Evolutionary conservation across 2,329 filamentous ascomycete genomes (phyloP), one percentile per base, ranked within the genome.

Genomic region (Talaromyces marneffei): DNA sequence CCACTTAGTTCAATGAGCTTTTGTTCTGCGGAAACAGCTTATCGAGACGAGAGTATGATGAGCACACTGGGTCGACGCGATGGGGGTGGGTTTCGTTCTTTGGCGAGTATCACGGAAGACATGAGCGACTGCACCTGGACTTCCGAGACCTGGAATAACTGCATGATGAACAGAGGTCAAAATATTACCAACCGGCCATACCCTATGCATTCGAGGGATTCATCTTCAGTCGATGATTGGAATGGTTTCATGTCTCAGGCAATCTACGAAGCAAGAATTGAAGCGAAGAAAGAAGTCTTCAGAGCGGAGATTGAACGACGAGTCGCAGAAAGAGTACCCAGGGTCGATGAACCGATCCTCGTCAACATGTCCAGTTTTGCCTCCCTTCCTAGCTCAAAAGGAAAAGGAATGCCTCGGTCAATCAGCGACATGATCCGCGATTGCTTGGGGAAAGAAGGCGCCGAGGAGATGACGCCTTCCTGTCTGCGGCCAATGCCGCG

Each of bases 361-460:
- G 16, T 31, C 23, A 42, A 25, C 14, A 29, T 35, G 14, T 27
- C 33, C 7, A 40, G 14, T 18, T 8, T 55, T 4, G 46, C 37
- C 1, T 10, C 48, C 8, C 20, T 7, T 12, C 37, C n/a, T 10
- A 25, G 10, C 2, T 10, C 12, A n/a, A 23, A 33, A 31, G 6
- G 20, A 18, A 18, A 12, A 25, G 25, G 3, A 16, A 27, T 56
- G 4, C 39, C 59, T 61, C 59, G 48, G 4, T 53, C 57, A n/a
- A 7, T 59, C 35, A 59, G 46, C 25, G 57, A 53, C 25, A 33
- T 59, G 23, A 52, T 59, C 16, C 25, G 35, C 3, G 57, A 59
- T 18, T 53, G 2, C 20, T 6, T 59, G 5, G 46, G 46, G 5
- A 10, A 53, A 3, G 35, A 53, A 31, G 25, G n/a, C 10, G 50